Base-by-base conservation (phyloP, 2,329 filamentous ascomycete genomes). In the Pseudocercospora crystallina region DNA sequence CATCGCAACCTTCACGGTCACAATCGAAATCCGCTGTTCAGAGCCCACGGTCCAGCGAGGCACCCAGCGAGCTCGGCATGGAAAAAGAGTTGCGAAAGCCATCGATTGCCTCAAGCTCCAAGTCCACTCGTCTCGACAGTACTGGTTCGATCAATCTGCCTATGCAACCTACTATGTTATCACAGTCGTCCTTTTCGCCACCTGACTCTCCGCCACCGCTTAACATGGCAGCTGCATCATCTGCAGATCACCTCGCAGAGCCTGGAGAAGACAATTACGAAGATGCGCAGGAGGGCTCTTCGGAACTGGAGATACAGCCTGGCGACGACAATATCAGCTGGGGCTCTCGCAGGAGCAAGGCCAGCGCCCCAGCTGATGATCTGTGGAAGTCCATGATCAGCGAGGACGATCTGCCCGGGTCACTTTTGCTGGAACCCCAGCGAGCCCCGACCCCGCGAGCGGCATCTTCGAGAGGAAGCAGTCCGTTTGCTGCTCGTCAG, bases 271-370 rank as follows among this genome's bases (percentile, higher is more conserved):
- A 71, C 14, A 65, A 70, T 17, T 65, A 65, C 10, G 44, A 36
- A 9, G 38, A 34, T 13, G 29, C 36, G 8, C 43, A 17, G 33
- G 15, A 47, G 39, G 14, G 13, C 32, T 38, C 54, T 30, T 43
- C 53, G 2, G 55, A 59, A 7, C 53, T 63, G 14, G 68, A 68
- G 12, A 71, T 71, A 33, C 58, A 61, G 13, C 55, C 63, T 17
- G 68, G 68, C 5, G 68, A 71, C 34, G 67, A 71, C 49, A 71
- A 70, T 43, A 54, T 67, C 29, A 69, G 65, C 38, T 71, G 66
- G 66, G 61, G 63, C 8, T 63, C 63, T 9, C 59, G 68, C 15
- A 60, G 64, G 39, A 67, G 62, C 43, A 60, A 64, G 43, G 44
- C 50, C 7, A 58, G 54, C 34, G 51, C 56, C 20, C 57, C 53